Conservation (phyloP, 768 basidiomycete species). For the Tylopilus rubrobrunneus region DNA sequence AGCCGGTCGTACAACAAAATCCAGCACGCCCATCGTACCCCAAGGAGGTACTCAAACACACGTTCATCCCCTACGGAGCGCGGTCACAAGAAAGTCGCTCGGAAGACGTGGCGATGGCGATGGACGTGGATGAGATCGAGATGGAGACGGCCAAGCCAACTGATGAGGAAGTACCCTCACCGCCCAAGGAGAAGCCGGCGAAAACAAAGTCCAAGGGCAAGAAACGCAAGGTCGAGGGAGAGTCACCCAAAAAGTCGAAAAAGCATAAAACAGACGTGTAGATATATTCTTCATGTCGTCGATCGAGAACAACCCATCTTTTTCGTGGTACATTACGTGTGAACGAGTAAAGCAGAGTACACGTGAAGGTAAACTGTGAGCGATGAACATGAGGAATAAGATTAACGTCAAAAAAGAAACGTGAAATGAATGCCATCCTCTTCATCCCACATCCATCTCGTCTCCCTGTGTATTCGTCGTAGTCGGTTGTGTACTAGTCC, state of each 20-base stretch:
- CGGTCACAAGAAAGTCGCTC: conserved; percentile 12
- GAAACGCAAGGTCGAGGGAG: conserved; percentile 49
- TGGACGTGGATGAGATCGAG: conserved; percentile 25
- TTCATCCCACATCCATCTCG: conserved; percentile 68
- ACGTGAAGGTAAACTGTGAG: conserved; percentile 20
- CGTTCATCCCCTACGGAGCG: conserved; percentile 62
- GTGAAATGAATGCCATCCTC: conserved; percentile 1
- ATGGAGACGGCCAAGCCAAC: conserved; percentile 22
- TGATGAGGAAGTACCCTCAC: background rate
- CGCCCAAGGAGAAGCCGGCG: background rate
- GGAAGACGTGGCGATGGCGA: conserved; percentile 14
- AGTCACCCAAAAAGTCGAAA: conserved; percentile 45
- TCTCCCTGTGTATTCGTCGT: conserved; percentile 43
- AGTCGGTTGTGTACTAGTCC: conserved; percentile 36
- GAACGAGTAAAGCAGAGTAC: conserved; percentile 24
- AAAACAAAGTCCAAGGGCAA: conserved; percentile 29
- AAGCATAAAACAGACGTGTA: conserved; percentile 35
- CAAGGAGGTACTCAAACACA: conserved; percentile 56
- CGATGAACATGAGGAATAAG: conserved; percentile 28
- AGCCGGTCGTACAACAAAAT: conserved; percentile 37
- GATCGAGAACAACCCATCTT: background rate
- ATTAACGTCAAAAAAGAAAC: conserved; percentile 9
- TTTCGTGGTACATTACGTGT: conserved; percentile 16
- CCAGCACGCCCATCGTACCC: conserved; percentile 58
- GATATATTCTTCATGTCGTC: conserved; percentile 1